Percentiles rank a stretch among this genome's conserved stretches.
Conservation (phyloP, 108 stramenopile genomes). For the Discostella pseudostelligera region DNA sequence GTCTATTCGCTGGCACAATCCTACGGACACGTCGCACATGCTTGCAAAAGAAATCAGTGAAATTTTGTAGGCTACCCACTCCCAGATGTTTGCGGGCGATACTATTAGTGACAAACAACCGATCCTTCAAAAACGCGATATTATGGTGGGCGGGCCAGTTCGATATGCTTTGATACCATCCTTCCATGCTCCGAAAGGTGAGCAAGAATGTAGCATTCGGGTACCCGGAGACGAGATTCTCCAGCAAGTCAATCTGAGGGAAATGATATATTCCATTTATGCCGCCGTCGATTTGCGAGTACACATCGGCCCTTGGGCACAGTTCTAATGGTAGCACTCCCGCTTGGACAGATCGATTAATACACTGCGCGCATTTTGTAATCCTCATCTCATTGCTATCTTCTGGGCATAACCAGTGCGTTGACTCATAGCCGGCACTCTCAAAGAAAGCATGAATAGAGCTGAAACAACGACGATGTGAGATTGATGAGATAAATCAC, state of each 20-base stretch:
- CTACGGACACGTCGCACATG: conserved; percentile 20
- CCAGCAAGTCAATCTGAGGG: conserved; percentile 15
- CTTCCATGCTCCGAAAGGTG: conserved; percentile 27
- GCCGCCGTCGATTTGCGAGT: conserved; percentile 1
- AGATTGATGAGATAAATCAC: too few relatives aligned
- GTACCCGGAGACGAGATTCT: conserved; percentile 7
- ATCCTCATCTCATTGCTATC: too few relatives aligned
- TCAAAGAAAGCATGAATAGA: conserved; percentile 3
- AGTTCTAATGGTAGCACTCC: conserved; percentile 5
- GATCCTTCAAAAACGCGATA: neutral
- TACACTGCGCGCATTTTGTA: conserved; percentile 20
- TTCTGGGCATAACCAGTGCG: neutral
- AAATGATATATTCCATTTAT: neutral
- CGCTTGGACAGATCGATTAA: neutral
- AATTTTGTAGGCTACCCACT: neutral
- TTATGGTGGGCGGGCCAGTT: conserved; percentile 14
- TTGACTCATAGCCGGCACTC: neutral
- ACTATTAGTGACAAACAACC: neutral
- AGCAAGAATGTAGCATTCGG: conserved; percentile 30
- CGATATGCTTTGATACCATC: conserved; percentile 24
- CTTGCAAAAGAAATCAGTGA: conserved; percentile 18
- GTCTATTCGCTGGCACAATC: conserved; percentile 5
- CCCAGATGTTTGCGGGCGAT: conserved; percentile 1
- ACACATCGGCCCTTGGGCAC: conserved; percentile 6
- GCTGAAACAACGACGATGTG: neutral